Conservation (phyloP, 2,329 filamentous ascomycete species). For the Calonectria henricotiae region DNA sequence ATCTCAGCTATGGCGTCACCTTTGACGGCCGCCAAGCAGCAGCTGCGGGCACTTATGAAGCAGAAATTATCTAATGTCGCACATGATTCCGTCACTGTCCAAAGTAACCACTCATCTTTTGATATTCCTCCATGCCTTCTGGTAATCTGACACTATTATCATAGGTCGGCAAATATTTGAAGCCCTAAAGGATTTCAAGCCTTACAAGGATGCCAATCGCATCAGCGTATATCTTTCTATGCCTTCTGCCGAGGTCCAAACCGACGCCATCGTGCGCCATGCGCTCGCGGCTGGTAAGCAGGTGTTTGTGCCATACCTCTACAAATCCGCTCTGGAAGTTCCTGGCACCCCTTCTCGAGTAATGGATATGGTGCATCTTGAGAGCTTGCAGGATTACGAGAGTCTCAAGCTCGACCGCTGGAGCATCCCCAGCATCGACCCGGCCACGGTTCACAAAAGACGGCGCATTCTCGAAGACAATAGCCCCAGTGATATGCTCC, state of each 20-base stretch:
- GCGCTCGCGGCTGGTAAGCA: conserved; percentile 84
- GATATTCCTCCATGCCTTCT: conserved; percentile 9
- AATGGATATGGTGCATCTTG: conserved; percentile 96
- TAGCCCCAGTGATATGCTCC: conserved; percentile 62
- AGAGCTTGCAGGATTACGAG: conserved; percentile 83
- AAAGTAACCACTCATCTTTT: conserved; percentile 72
- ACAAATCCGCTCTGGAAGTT: conserved; percentile 70
- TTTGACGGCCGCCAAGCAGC: conserved; percentile 81
- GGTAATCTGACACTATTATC: conserved; percentile 44
- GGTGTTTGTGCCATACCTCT: conserved; percentile 93
- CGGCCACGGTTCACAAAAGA: conserved; percentile 76
- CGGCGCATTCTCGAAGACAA: conserved; percentile 81
- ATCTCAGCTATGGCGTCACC: conserved; percentile 65
- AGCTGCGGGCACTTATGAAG: conserved; percentile 81
- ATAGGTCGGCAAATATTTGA: conserved; percentile 78
- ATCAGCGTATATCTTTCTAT: conserved; percentile 95
- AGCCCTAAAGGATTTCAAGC: conserved; percentile 76
- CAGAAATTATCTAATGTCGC: conserved; percentile 74
- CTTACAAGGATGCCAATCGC: conserved; percentile 82
- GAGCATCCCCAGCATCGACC: conserved; percentile 92
- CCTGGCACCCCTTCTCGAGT: conserved; percentile 74
- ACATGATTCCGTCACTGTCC: conserved; percentile 74
- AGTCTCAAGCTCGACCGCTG: conserved; percentile 85
- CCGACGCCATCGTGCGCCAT: conserved; percentile 85
- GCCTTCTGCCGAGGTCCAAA: conserved; percentile 90